Conservation (phyloP, 345 rosid species). For the Melastoma malabathricum region DNA sequence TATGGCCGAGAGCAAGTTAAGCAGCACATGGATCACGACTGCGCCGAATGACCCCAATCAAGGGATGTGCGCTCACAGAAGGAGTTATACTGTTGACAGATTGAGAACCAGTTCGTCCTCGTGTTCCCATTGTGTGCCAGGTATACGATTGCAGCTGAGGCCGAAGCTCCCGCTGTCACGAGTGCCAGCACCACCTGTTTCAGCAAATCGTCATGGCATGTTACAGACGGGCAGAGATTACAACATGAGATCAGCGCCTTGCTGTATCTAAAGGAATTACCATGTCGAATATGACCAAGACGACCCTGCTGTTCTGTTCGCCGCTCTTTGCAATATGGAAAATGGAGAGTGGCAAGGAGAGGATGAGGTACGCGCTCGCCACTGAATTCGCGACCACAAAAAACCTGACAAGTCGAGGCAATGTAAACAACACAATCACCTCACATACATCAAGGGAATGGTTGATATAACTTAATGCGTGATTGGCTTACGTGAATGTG, state of each 20-base stretch:
- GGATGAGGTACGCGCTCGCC: constrained; percentile 9
- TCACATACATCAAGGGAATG: not conserved
- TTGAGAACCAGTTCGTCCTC: constrained; percentile 54
- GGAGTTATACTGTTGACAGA: constrained; percentile 66
- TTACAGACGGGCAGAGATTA: too few relatives aligned
- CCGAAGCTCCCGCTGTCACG: constrained; percentile 57
- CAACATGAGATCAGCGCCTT: too few relatives aligned
- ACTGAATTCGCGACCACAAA: constrained; percentile 53
- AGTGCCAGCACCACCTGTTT: constrained; percentile 48
- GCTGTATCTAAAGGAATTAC: constrained; percentile 2
- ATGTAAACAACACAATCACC: not conserved
- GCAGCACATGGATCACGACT: constrained; percentile 21
- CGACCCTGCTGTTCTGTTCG: constrained; percentile 9
- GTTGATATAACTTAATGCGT: not conserved
- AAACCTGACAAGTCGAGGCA: constrained; percentile 24
- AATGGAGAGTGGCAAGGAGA: constrained; percentile 6
- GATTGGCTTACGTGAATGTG: constrained; percentile 25
- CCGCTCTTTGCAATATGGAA: constrained; percentile 5
- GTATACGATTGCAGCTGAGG: constrained; percentile 69
- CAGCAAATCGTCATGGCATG: too few relatives aligned
- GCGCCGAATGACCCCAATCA: constrained; percentile 63
- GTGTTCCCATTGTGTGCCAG: constrained; percentile 67
- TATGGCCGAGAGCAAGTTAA: constrained; percentile 32
- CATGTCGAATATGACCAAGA: constrained; percentile 19
- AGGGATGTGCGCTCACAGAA: constrained; percentile 67